Base-by-base conservation (phyloP, 2,329 filamentous ascomycete genomes). In the Colletotrichum sp. region DNA sequence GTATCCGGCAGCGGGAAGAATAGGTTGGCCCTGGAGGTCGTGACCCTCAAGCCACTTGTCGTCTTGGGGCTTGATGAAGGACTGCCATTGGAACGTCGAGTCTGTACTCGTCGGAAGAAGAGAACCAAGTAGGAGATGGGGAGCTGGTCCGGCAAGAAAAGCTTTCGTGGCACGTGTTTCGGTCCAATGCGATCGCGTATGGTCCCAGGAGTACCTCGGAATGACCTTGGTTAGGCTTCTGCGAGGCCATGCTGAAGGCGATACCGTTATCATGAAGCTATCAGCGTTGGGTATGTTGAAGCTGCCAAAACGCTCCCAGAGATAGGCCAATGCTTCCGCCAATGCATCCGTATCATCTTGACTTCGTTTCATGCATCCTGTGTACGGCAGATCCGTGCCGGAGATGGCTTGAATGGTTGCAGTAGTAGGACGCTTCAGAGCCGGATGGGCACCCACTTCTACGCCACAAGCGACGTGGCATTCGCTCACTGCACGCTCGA, bases 1-100 rank as follows among this genome's bases (percentile, higher is more conserved):
- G 77, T 87, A 89, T 0, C 83, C 87, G 1, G 87, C 84, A 2
- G 79, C 85, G 0, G 89, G 88, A 61, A 88, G 88, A 4, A 90
- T 81, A 22, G 83, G 80, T 44, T 86, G 79, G 2, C 80, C 79
- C 27, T 86, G 81, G 44, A 81, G 66, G n/a, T 77, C 69, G 59
- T 89, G 86, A 32, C 85, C 83, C 4, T 71, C 44, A 5, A 88
- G 71, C 87, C 86, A 88, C 62, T 44, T 34, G 15, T 52, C 22
- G 16, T 71, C 68, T 15, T 82, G 79, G 81, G 82, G 87, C 5
- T 49, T 44, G 36, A 75, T 30, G 32, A 49, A n/a, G 7, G 49
- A 34, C 13, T 52, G 34, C 63, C 36, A 62, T 11, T 34, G 27
- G 6, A 29, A 22, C 8, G 62, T 39, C 32, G 34, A 65, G 7